Evolutionary conservation across 495 filamentous ascomycete species (phyloP).

Genomic region (Podospora bellae-mahoneyi): DNA sequence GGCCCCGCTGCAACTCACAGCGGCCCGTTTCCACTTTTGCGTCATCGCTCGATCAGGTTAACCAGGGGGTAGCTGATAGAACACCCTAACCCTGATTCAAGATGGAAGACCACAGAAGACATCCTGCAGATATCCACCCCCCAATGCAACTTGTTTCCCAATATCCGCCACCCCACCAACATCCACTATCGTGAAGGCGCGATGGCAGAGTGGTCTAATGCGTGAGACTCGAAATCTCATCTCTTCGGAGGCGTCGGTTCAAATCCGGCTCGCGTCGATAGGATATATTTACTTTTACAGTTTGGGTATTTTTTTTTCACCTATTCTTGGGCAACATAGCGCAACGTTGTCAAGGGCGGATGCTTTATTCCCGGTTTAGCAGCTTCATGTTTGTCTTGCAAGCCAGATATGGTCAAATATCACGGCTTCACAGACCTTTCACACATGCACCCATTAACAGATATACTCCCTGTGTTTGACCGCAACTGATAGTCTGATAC

Average conservation of each 20-base stretch:
- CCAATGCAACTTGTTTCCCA: background rate
- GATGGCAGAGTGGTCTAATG: conserved; percentile 52
- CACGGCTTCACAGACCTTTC: too few species aligned
- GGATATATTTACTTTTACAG: conserved; percentile 10
- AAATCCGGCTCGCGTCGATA: conserved; percentile 41
- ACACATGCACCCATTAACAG: too few species aligned
- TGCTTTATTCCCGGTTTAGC: too few species aligned
- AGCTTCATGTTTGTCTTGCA: too few species aligned
- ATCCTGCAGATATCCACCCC: background rate
- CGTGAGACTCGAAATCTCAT: conserved; percentile 54
- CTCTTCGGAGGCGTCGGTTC: conserved; percentile 51
- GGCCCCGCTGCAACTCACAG: background rate
- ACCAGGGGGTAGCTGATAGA: background rate
- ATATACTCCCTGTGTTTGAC: too few species aligned
- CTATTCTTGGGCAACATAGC: background rate
- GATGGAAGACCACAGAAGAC: background rate
- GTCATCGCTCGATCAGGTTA: background rate
- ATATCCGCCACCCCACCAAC: background rate
- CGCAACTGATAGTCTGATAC: too few species aligned
- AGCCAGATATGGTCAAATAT: too few species aligned
- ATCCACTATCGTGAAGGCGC: conserved; percentile 25
- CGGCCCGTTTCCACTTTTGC: background rate
- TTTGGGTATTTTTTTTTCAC: background rate
- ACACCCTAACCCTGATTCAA: background rate
- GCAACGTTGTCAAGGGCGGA: too few species aligned